Base-by-base conservation (phyloP, 176 grass and related monocot species). In the Phragmites australis region DNA sequence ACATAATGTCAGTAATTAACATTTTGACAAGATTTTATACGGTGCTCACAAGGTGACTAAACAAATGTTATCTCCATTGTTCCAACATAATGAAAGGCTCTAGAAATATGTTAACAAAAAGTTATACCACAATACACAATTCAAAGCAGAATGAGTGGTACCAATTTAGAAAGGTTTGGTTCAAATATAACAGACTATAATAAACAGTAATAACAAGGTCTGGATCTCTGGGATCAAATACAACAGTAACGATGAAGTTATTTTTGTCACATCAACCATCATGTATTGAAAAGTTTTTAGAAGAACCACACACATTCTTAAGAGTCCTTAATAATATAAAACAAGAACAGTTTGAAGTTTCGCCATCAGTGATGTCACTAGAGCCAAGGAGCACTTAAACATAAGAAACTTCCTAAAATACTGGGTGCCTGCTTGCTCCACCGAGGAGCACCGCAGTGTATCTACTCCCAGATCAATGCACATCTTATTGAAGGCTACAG, bases 301-400 rank as follows among this genome's bases (percentile, higher is more conserved):
- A 79, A 67, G n/a, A 53, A 23, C 37, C 4, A 37, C 30, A 23
- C 8, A 4, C 49, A 18, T 23, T 66, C 1, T 39, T 40, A 51
- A 51, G 30, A 53, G 61, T 66, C 4, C 13, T 52, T 65, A 66
- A 41, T 6, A 23, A 66, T 50, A 65, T 52, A 74, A 80, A 68
- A 67, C 57, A 62, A 40, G 23, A 76, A 52, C 8, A 47, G 68
- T 29, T 66, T 32, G n/a, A 74, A 21, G 29, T 16, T 48, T 29
- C 17, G 34, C 29, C 32, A 83, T 65, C 10, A 57, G 39, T 78
- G 56, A 65, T 83, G 80, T 83, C 56, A 46, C 73, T 65, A 29
- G 15, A 50, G 70, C 65, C 67, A 69, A 68, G 45, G 8, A 71
- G 45, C 21, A 62, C 54, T 17, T 54, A 72, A 73, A 79, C n/a